These are phyloP conservation scores for Cryptosporidium sp. DNA, from an alignment of 169 alveolate genomes.

Conservation along the genomic window DNA sequence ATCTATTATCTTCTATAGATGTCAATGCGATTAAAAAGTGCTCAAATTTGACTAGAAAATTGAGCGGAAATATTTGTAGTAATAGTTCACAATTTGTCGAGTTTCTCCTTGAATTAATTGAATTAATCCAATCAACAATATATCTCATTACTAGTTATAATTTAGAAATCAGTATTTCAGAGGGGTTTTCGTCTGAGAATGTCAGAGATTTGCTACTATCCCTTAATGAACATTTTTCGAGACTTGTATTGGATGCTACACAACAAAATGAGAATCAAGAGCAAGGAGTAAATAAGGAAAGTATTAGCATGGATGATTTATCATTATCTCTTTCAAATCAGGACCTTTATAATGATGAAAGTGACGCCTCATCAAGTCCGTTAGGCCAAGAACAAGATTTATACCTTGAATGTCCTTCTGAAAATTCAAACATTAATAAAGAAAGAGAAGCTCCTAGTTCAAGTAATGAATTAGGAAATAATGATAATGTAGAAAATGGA, in stretches of 20 bases:
- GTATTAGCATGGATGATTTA: rapidly evolving
- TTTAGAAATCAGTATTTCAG: not conserved
- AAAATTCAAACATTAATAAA: no score
- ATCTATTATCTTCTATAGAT: not conserved
- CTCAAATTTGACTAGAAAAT: not conserved
- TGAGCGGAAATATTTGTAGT: not conserved
- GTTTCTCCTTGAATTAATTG: not conserved
- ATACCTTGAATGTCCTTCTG: no score
- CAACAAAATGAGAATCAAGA: not conserved
- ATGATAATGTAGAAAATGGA: not conserved
- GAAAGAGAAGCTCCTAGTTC: no score
- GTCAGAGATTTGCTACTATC: not conserved
- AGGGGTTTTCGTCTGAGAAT: not conserved
- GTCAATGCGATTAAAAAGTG: not conserved
- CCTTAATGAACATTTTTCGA: not conserved
- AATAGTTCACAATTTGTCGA: not conserved
- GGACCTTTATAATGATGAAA: no score
- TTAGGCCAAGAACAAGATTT: no score
- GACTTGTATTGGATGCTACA: not conserved
- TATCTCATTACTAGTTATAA: not conserved
- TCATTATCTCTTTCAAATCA: not conserved
- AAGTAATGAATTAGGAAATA: no score
- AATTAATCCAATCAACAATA: not conserved
- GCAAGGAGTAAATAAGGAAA: not conserved
- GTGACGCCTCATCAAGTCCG: rapidly evolving